Base-by-base conservation (phyloP, 116 monocot species). In the Phalaenopsis hybrid region DNA sequence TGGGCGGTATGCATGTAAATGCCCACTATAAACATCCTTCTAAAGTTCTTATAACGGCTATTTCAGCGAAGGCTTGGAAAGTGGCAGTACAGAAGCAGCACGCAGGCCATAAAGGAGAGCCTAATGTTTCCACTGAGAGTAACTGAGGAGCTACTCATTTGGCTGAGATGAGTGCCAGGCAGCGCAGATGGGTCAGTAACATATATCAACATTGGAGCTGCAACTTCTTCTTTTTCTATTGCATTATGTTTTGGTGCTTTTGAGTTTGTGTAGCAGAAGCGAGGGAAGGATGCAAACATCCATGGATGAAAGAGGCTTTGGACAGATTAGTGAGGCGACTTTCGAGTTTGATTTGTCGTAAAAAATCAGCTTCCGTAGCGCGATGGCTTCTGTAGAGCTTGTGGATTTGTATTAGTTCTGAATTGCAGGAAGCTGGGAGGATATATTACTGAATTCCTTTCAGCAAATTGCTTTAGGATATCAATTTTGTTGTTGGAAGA, bases 31-130 rank as follows among this genome's bases (percentile, higher is more conserved):
- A 72, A 34, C 41, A 15, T 41, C 72, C 37, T 72, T 72, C 41
- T 80, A 20, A 68, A 67, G 23, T 18, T 23, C 81, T 72, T 13
- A 6, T 59, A 25, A 73, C 41, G 31, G 18, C 7, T 2, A 74
- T 55, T 57, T 55, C 83, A 86, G 86, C 21, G 44, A 20, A 75
- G 16, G 0, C 82, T 87, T 6, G 87, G 84, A 6, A 87, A 70
- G 23, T 87, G 87, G 87, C 82, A 45, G 46, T 84, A 84, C 76
- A 84, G 44, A 33, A 87, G 87, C 81, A 84, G 76, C 20, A 79
- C 78, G 4, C 65, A 82, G 11, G 67, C 57, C 28, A 33, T 79
- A 3, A 78, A 84, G 20, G 87, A 87, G 68, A 84, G 84, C 8
- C 55, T 63, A 25, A 79, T 87, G 84, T 87, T 87, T 67, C 82